A percentile compares a stretch with the other conserved stretches of the same genome.
Evolutionary conservation across 1,284 basidiomycete genomes (phyloP).

Genomic region (Cryptococcus wingfieldii): DNA sequence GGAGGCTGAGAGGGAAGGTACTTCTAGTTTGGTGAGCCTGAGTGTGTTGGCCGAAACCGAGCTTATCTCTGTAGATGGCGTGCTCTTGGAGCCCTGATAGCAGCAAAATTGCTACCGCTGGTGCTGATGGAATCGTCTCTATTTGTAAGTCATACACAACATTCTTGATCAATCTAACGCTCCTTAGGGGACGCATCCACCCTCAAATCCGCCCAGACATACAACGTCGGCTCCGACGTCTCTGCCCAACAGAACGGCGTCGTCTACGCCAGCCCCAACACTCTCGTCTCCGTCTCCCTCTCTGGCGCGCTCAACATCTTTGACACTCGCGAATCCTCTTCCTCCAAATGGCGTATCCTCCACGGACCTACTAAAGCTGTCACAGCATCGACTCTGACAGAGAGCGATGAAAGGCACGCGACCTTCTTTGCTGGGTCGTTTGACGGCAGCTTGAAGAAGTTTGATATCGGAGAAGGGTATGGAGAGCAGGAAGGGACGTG

Average conservation of each 20-base stretch:
- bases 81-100: slow-evolving; percentile 72
- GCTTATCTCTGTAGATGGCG: slow-evolving; percentile 58
- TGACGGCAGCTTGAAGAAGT: slow-evolving; percentile 72
- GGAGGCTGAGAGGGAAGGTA: slow-evolving; percentile 58
- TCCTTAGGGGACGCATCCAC: slow-evolving; percentile 71
- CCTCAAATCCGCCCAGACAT: slow-evolving; percentile 62
- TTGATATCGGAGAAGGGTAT: slow-evolving; percentile 38
- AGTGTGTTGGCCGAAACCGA: background rate
- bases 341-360: slow-evolving; percentile 57
- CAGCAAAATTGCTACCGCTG: slow-evolving; percentile 70
- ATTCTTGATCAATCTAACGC: background rate
- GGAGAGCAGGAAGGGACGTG: slow-evolving; percentile 51
- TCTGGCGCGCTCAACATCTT: slow-evolving; percentile 79
- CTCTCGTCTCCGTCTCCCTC: slow-evolving; percentile 79
- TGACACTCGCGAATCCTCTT: slow-evolving; percentile 66
- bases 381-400: slow-evolving; percentile 57
- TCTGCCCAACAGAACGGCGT: slow-evolving; percentile 81
- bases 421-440: slow-evolving; percentile 80
- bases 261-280: slow-evolving; percentile 67
- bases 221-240: slow-evolving; percentile 66
- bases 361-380: slow-evolving; percentile 74
- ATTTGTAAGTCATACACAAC: slow-evolving; percentile 59
- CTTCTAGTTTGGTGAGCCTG: slow-evolving; percentile 65
- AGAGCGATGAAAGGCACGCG: slow-evolving; percentile 11
- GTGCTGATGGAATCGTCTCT: slow-evolving; percentile 83